phyloP scores from a whole-genome alignment of 441 rosid genomes.

The Pelargonium myrrhifolium region DNA sequence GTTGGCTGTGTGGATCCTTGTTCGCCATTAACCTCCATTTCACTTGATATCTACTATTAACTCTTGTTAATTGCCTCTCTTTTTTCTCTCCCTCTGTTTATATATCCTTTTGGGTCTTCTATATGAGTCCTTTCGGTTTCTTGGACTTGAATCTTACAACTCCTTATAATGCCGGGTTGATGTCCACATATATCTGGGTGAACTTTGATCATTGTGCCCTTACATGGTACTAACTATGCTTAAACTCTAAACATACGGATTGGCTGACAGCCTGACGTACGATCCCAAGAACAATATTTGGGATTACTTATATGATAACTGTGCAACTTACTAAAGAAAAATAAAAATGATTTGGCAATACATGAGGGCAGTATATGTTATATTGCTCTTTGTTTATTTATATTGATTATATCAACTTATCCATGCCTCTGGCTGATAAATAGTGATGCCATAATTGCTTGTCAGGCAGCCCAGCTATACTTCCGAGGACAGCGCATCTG shows the following conservation, averaged over 20 bases:
- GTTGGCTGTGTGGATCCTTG: neutral
- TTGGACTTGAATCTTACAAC: neutral
- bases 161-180: neutral
- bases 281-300: neutral
- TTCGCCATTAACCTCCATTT: neutral
- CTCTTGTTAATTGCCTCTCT: neutral
- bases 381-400: neutral
- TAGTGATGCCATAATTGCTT: conserved; percentile 15
- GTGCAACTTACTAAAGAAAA: neutral
- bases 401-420: neutral
- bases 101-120: no score
- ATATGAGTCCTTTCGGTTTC: neutral
- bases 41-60: neutral
- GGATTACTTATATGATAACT: neutral
- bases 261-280: neutral
- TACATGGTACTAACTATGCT: neutral
- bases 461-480: conserved; percentile 44
- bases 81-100: no score
- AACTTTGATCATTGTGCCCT: no score
- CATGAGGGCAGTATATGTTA: neutral
- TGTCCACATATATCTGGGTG: no score
- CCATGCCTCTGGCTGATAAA: neutral
- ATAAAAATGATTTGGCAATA: neutral
- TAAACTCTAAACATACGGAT: neutral
- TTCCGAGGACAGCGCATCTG: conserved; percentile 90